Base-by-base conservation (phyloP, 192 early-diverging fungal species). In the Geranomyces michiganensis region DNA sequence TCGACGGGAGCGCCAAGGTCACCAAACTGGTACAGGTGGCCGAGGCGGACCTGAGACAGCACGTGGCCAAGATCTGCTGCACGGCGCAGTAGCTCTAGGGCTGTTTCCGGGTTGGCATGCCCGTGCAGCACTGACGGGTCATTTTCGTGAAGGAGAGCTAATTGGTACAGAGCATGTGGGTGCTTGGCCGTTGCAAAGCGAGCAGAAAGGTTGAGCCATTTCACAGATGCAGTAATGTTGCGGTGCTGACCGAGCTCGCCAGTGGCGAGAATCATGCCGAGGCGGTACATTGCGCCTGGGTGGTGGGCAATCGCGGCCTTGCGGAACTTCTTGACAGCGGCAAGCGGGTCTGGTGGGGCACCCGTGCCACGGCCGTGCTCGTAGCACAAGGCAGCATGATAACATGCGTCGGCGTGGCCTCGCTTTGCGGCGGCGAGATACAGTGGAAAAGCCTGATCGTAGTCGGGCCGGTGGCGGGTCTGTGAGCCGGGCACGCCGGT, bases 301-400 rank as follows among this genome's bases (percentile, higher is more conserved):
- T 65, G 64, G 31, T 65, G 64, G 19, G 33, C 41, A 29, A 65
- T 65, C 9, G 64, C 64, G 19, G 64, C 64, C 1, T 65, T 65
- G 1, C 64, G 64, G 64, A 44, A 65, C 41, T 65, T 65, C 46
- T 65, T 65, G 43, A 65, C 64, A 12, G 64, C 64, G 0, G 17
- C 13, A 9, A 49, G 41, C 17, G 64, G 64, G 31, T 65, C 64
- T 22, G 64, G 64, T 14, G 33, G 64, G 7, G 64, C 64, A 24
- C n/a, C 21, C 15, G 64, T 65, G 19, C 64, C 64, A 14, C 64
- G 33, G 8, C 64, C 64, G 45, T 65, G 64, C 47, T 65, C 64
- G 64, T 65, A 65, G 64, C 64, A 65, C 24, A 65, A 22, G 9
- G 64, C 64, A 24, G 64, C 64, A 65, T 65, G 64, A 43, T 65